Percentiles rank a stretch among this genome's conserved stretches.
phyloP scores from a whole-genome alignment of 306 rosid species.

The Glycine soja region DNA sequence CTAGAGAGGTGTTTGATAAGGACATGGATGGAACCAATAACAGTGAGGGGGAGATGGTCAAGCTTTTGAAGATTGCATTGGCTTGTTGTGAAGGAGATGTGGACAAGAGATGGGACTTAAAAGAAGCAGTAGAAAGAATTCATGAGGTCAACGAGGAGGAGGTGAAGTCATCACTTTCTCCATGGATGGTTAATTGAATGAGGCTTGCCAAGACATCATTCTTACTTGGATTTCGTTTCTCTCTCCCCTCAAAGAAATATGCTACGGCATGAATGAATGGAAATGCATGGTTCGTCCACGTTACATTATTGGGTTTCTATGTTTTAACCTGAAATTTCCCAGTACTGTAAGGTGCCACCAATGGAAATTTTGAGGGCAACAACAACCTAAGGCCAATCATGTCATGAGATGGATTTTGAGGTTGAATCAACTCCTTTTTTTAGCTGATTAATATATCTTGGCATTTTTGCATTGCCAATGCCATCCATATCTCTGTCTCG shows the following conservation, averaged over 20 bases:
- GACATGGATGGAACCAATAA: conserved; percentile 48
- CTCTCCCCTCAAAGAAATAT: conserved; percentile 4
- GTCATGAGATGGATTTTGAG: conserved; percentile 27
- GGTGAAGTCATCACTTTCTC: conserved; percentile 46
- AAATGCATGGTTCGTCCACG: conserved; percentile 2
- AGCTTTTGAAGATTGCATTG: conserved; percentile 75
- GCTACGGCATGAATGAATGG: neutral
- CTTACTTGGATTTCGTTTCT: conserved; percentile 3
- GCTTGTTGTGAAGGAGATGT: conserved; percentile 71
- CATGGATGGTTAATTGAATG: conserved; percentile 32
- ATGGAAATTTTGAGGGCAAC: conserved; percentile 26
- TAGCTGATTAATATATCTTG: neutral
- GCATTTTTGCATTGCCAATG: conserved; percentile 7
- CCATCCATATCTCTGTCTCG: neutral
- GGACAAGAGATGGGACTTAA: conserved; percentile 73
- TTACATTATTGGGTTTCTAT: conserved; percentile 1
- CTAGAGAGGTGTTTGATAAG: conserved; percentile 62
- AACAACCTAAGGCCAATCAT: conserved; percentile 27
- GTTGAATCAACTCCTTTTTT: conserved; percentile 24
- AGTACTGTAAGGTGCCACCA: conserved; percentile 13
- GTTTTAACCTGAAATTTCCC: neutral
- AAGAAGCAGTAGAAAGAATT: conserved; percentile 66
- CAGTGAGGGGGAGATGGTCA: conserved; percentile 57
- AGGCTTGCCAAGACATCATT: neutral
- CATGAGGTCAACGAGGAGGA: conserved; percentile 49